Percentiles rank a stretch among this genome's conserved stretches.
These are phyloP conservation scores for Fraxinus floribunda DNA, from an alignment of 305 asterid species.

Conservation along the genomic window DNA sequence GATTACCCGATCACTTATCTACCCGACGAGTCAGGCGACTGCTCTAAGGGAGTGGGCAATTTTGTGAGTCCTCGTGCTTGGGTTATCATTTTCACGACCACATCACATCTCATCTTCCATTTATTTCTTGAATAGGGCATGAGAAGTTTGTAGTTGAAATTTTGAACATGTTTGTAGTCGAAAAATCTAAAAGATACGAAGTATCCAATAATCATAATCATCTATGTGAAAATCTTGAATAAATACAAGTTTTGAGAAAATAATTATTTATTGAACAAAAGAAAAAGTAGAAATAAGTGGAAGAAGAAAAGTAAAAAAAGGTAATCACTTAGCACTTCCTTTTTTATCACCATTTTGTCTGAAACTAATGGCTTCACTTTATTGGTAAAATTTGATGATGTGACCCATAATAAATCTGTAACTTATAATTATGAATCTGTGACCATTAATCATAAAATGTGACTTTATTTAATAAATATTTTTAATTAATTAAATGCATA, in stretches of 20 bases:
- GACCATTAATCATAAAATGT: too few relatives aligned
- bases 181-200: background rate
- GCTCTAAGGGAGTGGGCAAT: too few relatives aligned
- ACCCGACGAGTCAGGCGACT: too few relatives aligned
- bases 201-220: background rate
- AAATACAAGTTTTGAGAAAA: background rate
- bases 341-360: conserved; percentile 3
- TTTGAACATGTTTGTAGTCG: background rate
- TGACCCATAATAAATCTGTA: too few relatives aligned
- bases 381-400: too few relatives aligned
- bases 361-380: background rate
- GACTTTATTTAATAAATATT: too few relatives aligned
- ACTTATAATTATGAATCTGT: too few relatives aligned
- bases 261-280: background rate
- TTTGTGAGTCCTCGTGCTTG: too few relatives aligned
- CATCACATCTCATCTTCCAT: background rate
- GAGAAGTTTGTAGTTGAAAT: background rate
- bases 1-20: too few relatives aligned
- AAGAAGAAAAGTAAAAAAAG: background rate
- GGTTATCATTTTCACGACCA: too few relatives aligned
- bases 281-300: background rate
- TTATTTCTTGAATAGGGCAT: background rate
- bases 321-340: background rate
- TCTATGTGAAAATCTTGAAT: background rate
- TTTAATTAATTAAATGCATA: too few relatives aligned